Evolutionary conservation across 192 early-diverging fungal species (phyloP).

Genomic region (Rhizophlyctis rosea): DNA sequence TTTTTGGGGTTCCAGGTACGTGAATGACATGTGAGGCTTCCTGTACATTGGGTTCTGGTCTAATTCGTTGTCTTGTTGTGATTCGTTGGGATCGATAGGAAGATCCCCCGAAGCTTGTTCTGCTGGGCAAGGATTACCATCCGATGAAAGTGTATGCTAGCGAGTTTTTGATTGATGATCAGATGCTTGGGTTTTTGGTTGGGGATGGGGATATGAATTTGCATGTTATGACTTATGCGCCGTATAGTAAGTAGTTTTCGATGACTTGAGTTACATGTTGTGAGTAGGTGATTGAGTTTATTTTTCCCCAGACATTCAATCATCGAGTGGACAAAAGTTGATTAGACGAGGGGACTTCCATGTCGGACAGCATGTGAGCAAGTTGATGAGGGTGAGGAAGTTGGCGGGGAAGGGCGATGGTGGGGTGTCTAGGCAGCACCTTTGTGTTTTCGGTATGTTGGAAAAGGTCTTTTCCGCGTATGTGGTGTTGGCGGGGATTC

Average conservation of each 20-base stretch:
- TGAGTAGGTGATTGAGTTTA: no score
- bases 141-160: constrained; percentile 68
- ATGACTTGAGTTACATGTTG: no score
- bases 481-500: no score
- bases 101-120: constrained; percentile 81
- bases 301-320: constrained; percentile 69
- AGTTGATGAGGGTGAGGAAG: constrained; percentile 59
- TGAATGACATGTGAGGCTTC: not conserved
- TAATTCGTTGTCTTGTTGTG: not conserved
- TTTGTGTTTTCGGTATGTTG: constrained; percentile 16
- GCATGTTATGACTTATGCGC: constrained; percentile 80
- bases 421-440: constrained; percentile 24
- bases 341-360: constrained; percentile 88
- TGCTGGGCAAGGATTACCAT: constrained; percentile 87
- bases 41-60: no score
- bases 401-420: constrained; percentile 22
- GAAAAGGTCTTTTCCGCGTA: no score
- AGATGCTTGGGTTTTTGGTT: constrained; percentile 68
- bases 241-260: constrained; percentile 74
- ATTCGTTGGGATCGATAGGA: constrained; percentile 51
- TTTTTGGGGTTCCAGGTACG: constrained; percentile 87
- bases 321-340: constrained; percentile 82
- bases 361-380: constrained; percentile 70
- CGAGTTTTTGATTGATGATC: constrained; percentile 79
- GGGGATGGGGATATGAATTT: constrained; percentile 81